Evolutionary conservation across 2,329 filamentous ascomycete genomes (phyloP), one percentile per base, ranked within the genome.

Genomic region (Arthrobotrys megalospora): DNA sequence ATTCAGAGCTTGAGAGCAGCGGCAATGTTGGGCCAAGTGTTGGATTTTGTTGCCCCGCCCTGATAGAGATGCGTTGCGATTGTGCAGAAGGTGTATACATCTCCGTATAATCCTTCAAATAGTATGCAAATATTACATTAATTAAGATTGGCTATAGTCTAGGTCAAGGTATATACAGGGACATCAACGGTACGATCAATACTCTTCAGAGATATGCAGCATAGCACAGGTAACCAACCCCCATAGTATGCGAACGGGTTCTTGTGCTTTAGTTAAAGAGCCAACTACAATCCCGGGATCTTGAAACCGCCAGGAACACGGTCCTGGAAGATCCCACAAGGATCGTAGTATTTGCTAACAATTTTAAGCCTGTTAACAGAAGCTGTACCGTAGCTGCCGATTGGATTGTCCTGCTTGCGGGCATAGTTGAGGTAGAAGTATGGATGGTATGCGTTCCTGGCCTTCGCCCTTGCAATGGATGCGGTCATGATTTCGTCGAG

Each of bases 401-500:
- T 79, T 0, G 82, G 81, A 34, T 83, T 80, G 65, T 84, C 82
- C 7, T 76, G 80, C 11, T 72, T 66, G 19, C 80, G 80, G n/a
- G 83, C 83, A 62, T 84, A 84, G 68, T 83, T 84, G 41, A 84
- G 78, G 76, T 84, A 84, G 1, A 82, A 64, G 66, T 83, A 83
- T 8, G 80, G 79, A 58, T 84, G 80, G 38, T 80, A 79, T 1
- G 79, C 80, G 3, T 70, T 77, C 24, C 81, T 55, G 2, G 79
- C 79, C 47, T 80, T 81, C 4, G 82, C 80, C 8, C 77, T 55
- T 6, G 81, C 80, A 43, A 81, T 80, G 34, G 80, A 45, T 14
- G 79, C 58, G 8, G 77, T 79, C 5, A 75, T 72, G 50, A 82
- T 52, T 12, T 55, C 64, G 14, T 79, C 78, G 8, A 81, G 14